Conservation (phyloP, 176 grass and related monocot genomes). For the barley (Hordeum vulgare) region DNA sequence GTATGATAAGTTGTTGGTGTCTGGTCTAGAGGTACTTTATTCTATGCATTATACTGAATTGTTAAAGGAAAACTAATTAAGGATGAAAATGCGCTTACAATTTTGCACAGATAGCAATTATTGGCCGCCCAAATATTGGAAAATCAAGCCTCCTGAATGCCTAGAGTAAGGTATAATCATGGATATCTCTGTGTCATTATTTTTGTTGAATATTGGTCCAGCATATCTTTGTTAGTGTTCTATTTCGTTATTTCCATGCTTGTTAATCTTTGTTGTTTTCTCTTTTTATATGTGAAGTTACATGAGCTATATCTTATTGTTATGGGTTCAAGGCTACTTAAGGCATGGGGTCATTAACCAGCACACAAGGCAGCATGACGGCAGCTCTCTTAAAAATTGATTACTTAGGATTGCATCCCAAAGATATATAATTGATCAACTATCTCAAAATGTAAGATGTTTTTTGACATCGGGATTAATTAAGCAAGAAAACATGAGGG, state of each 20-base stretch:
- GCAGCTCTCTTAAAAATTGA: not conserved
- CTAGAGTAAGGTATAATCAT: conserved; percentile 82
- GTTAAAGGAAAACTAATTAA: not conserved
- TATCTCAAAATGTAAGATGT: too few species aligned
- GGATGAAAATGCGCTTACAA: not conserved
- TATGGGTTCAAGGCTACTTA: not conserved
- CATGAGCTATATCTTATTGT: not conserved
- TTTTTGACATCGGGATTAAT: not conserved
- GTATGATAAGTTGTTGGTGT: conserved; percentile 90
- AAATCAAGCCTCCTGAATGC: conserved; percentile 94
- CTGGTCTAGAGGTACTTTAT: conserved; percentile 69
- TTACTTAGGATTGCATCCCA: not conserved
- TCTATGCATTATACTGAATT: not conserved
- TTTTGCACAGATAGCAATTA: conserved; percentile 74
- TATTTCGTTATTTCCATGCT: not conserved
- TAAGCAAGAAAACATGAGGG: not conserved
- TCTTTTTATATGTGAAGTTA: not conserved
- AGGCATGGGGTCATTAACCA: not conserved
- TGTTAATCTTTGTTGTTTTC: not conserved
- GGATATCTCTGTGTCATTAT: conserved; percentile 8
- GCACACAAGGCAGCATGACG: not conserved
- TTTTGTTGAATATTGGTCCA: not conserved
- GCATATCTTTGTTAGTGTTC: not conserved
- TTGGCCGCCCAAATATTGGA: conserved; percentile 91
- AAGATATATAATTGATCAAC: not conserved